Conservation (phyloP, 768 basidiomycete genomes). For the Mycena vulgaris region DNA sequence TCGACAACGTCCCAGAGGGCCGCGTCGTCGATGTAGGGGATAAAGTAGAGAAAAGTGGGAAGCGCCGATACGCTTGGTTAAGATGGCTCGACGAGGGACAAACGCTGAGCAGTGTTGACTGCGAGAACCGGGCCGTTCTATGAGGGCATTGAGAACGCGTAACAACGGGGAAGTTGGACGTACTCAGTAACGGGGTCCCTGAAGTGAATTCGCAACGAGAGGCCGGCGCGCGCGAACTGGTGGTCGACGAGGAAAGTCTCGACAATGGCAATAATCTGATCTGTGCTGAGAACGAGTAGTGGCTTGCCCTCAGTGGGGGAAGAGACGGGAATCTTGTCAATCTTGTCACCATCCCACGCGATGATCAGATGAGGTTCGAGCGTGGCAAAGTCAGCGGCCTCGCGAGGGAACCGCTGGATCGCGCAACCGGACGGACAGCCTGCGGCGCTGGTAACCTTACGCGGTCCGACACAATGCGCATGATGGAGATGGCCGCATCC, state of each 20-base stretch:
- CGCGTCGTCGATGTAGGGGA: too few species aligned
- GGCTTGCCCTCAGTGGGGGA: background rate
- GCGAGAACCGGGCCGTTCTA: conserved; percentile 43
- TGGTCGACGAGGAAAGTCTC: conserved; percentile 37
- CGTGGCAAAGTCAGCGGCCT: conserved; percentile 29
- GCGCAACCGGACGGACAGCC: background rate
- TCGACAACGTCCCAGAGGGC: background rate
- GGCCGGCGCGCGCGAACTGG: conserved; percentile 14
- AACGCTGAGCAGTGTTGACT: conserved; percentile 45
- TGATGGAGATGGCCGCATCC: conserved; percentile 47
- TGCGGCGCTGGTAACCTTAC: conserved; percentile 24
- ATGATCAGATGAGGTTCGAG: conserved; percentile 34
- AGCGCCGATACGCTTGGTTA: conserved; percentile 36
- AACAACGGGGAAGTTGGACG: background rate
- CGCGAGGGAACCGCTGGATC: background rate
- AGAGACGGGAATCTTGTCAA: conserved; percentile 40
- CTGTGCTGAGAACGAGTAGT: background rate
- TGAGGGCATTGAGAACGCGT: background rate
- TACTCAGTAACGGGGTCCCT: conserved; percentile 43
- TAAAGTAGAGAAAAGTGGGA: conserved; percentile 32
- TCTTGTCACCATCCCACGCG: conserved; percentile 45
- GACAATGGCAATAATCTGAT: conserved; percentile 24
- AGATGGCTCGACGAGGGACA: conserved; percentile 39
- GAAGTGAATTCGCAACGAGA: conserved; percentile 40
- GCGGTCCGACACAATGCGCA: conserved; percentile 43